phyloP scores from a whole-genome alignment of 805 yeast genomes.

The Hanseniaspora thailandica region DNA sequence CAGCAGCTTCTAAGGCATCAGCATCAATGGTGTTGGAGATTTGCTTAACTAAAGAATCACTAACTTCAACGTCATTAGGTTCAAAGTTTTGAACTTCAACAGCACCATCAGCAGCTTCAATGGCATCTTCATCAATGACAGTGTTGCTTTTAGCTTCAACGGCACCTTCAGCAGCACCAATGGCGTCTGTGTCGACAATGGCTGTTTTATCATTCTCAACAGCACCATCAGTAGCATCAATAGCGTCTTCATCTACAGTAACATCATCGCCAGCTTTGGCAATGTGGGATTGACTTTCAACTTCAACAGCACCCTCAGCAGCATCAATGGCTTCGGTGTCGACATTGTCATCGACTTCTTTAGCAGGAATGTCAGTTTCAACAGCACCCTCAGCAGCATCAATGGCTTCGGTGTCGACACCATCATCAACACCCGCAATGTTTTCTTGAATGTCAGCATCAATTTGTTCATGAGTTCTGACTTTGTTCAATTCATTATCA shows the following conservation, averaged over 20 bases:
- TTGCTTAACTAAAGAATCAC: no score
- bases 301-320: neutral
- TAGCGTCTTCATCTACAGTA: neutral
- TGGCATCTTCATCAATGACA: neutral
- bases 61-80: neutral
- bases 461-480: neutral
- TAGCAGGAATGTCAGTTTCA: slow-evolving; percentile 1
- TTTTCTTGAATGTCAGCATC: slow-evolving; percentile 2
- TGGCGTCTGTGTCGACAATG: neutral
- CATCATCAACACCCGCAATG: neutral
- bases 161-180: neutral
- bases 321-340: neutral
- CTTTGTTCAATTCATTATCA: neutral
- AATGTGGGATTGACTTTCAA: no score
- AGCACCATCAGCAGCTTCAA: neutral
- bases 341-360: neutral
- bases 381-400: neutral
- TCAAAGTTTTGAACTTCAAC: neutral
- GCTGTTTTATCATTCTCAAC: no score
- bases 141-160: neutral
- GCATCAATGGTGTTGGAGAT: neutral
- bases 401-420: neutral
- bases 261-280: no score
- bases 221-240: neutral
- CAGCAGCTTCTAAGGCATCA: neutral